Conservation (phyloP, 2,329 filamentous ascomycete species). For the Claviceps capensis region DNA sequence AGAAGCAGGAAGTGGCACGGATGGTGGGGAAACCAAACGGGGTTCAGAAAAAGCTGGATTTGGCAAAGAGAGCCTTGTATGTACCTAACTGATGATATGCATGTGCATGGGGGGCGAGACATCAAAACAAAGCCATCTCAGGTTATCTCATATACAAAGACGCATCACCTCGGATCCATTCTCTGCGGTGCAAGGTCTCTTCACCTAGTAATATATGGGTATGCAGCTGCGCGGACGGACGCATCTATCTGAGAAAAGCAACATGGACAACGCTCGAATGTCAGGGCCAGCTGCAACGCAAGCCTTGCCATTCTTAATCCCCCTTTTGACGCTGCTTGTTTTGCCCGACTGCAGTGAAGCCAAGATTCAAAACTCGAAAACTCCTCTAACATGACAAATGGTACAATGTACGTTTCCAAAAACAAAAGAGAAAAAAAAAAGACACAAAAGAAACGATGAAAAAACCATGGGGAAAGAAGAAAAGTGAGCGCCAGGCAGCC, state of each 20-base stretch:
- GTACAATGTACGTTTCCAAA: constrained; percentile 5
- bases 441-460: neutral
- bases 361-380: neutral
- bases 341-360: too few species aligned
- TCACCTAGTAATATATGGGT: neutral
- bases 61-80: too few species aligned
- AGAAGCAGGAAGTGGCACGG: too few species aligned
- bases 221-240: neutral
- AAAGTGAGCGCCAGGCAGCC: neutral
- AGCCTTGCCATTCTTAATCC: neutral
- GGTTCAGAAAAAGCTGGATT: too few species aligned
- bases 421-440: constrained; percentile 3
- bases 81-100: too few species aligned
- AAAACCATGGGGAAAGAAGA: neutral
- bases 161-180: neutral
- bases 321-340: neutral
- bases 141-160: neutral
- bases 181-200: neutral
- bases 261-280: neutral
- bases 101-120: too few species aligned
- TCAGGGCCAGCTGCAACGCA: neutral
- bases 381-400: neutral
- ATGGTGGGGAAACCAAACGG: too few species aligned
- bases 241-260: neutral
- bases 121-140: too few species aligned